Percentiles rank a stretch among this genome's conserved stretches.
Conservation (phyloP, 257 asterid species). For the Hygrophila difformis region DNA sequence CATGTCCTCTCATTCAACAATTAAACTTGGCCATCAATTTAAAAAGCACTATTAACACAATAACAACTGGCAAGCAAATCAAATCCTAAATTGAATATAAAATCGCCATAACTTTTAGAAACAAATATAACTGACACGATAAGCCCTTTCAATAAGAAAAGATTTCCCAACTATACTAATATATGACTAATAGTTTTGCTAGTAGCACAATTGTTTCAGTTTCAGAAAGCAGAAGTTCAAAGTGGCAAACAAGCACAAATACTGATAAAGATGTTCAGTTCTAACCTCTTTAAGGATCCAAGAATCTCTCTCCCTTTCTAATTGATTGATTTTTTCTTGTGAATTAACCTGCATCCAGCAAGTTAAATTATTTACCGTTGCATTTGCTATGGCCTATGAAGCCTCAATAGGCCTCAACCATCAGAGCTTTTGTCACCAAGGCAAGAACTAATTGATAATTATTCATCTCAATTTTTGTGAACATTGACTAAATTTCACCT, state of each 20-base stretch:
- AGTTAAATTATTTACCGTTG: slow-evolving; percentile 7
- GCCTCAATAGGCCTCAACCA: slow-evolving; percentile 6
- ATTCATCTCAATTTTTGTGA: slow-evolving; percentile 8
- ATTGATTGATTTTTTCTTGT: slow-evolving; percentile 44
- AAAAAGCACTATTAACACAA: too few species aligned
- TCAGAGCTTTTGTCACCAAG: background rate
- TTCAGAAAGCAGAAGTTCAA: slow-evolving; percentile 9
- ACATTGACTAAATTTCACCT: slow-evolving; percentile 29
- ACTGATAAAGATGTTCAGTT: slow-evolving; percentile 17
- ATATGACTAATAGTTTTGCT: background rate
- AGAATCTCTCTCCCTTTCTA: slow-evolving; percentile 48
- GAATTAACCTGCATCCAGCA: slow-evolving; percentile 39
- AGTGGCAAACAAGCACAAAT: slow-evolving; percentile 4
- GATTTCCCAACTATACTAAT: background rate
- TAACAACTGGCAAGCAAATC: too few species aligned
- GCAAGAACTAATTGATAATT: slow-evolving; percentile 4
- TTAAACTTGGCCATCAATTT: too few species aligned
- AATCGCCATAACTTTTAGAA: too few species aligned
- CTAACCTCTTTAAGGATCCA: slow-evolving; percentile 61
- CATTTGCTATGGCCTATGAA: slow-evolving; percentile 14
- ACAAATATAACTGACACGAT: too few species aligned
- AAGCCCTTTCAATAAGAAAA: too few species aligned
- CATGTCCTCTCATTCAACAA: too few species aligned
- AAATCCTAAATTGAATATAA: too few species aligned
- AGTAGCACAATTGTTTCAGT: background rate